Conservation (phyloP, 176 grass and related monocot species). For the Musa troglodytarum region DNA sequence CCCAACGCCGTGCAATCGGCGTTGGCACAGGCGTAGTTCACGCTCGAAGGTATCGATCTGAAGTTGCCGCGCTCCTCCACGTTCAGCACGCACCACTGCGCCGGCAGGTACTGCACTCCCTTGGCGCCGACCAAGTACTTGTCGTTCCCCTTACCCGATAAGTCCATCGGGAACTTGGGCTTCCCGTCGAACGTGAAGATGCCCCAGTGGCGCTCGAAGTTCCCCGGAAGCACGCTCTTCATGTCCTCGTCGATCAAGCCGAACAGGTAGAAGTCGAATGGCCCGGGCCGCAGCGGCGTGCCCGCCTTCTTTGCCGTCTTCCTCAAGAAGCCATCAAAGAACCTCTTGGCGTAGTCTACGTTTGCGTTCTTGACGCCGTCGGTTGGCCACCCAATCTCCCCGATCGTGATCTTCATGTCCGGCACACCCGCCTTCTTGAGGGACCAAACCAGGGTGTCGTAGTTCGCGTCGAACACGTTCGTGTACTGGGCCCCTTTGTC, state of each 20-base stretch:
- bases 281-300: conserved; percentile 57
- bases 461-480: conserved; percentile 79
- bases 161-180: conserved; percentile 66
- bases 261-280: conserved; percentile 65
- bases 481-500: conserved; percentile 66
- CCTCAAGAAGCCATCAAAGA: conserved; percentile 64
- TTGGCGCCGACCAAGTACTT: conserved; percentile 36
- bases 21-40: conserved; percentile 55
- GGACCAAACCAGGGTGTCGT: conserved; percentile 80
- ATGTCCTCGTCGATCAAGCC: conserved; percentile 71
- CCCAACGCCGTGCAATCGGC: conserved; percentile 68
- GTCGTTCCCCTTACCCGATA: conserved; percentile 40
- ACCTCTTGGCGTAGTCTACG: conserved; percentile 45
- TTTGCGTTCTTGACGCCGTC: conserved; percentile 70
- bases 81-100: conserved; percentile 69
- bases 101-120: conserved; percentile 53
- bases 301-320: conserved; percentile 50
- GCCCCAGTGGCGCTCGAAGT: conserved; percentile 76
- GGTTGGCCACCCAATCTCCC: conserved; percentile 81
- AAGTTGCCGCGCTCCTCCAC: conserved; percentile 43
- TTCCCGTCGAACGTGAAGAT: conserved; percentile 62
- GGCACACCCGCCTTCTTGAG: conserved; percentile 64
- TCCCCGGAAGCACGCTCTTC: conserved; percentile 71
- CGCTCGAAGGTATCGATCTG: conserved; percentile 35
- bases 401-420: conserved; percentile 64